These are phyloP conservation scores for Suillus bovinus DNA, from an alignment of 768 basidiomycete species.

Conservation along the genomic window DNA sequence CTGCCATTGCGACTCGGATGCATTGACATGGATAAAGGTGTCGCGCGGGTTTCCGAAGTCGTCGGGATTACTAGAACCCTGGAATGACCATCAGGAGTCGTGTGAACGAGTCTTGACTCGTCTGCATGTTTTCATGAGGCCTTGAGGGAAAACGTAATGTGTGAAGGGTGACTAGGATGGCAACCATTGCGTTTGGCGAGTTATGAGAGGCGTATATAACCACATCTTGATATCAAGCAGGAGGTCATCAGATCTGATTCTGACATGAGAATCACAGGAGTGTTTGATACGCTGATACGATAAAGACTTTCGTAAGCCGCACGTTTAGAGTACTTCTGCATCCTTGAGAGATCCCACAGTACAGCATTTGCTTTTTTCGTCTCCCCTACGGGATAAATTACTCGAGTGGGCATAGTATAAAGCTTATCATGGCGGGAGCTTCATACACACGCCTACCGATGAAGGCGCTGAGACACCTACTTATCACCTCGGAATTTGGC, in stretches of 20 bases:
- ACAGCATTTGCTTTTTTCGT: not conserved
- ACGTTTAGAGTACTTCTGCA: not conserved
- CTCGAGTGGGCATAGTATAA: not conserved
- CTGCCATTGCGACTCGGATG: not conserved
- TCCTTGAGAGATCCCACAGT: not conserved
- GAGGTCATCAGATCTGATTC: not conserved
- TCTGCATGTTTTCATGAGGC: not conserved
- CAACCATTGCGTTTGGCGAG: not conserved
- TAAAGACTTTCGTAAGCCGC: not conserved
- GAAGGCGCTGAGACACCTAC: not conserved
- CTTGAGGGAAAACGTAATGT: not conserved
- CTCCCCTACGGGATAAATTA: not conserved
- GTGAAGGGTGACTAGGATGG: not conserved
- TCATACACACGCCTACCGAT: not conserved
- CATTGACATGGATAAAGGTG: not conserved
- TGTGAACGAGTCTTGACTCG: not conserved
- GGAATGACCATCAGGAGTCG: not conserved
- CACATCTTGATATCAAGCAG: not conserved
- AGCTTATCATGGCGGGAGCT: not conserved
- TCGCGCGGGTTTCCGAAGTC: not conserved
- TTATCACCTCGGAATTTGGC: not conserved
- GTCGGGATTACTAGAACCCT: not conserved
- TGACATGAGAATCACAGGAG: conserved; percentile 2
- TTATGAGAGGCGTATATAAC: not conserved
- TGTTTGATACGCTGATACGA: not conserved